phyloP scores from a whole-genome alignment of 2,329 filamentous ascomycete genomes.

The Verticillium nonalfalfae region DNA sequence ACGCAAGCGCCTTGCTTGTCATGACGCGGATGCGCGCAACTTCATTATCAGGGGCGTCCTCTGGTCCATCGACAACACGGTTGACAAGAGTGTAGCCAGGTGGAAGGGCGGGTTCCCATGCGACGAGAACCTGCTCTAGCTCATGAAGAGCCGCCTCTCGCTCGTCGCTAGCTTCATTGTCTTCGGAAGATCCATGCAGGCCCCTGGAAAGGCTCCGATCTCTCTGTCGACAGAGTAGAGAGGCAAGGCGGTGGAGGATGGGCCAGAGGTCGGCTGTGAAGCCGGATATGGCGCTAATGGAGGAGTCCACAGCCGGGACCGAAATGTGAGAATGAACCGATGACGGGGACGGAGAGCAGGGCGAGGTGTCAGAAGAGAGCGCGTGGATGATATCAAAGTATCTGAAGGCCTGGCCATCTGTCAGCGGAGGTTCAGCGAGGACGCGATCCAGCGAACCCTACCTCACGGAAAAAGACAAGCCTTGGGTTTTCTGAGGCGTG shows the following conservation, averaged over 20 bases:
- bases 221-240: constrained; percentile 4
- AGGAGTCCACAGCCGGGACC: not conserved
- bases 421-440: not conserved
- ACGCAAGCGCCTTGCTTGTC: constrained; percentile 10
- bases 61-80: constrained; percentile 10
- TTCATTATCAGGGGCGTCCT: constrained; percentile 6
- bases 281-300: constrained; percentile 4
- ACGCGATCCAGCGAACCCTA: not conserved
- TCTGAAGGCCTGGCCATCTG: constrained; percentile 4
- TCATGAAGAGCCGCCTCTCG: constrained; percentile 6
- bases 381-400: constrained; percentile 11
- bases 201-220: constrained; percentile 5
- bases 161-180: constrained; percentile 6
- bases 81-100: constrained; percentile 10
- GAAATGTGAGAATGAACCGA: not conserved
- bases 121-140: constrained; percentile 5
- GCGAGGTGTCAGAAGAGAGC: constrained; percentile 4
- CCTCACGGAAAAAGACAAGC: constrained; percentile 8
- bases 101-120: constrained; percentile 6
- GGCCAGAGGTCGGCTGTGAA: constrained; percentile 10
- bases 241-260: constrained; percentile 6
- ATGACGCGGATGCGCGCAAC: constrained; percentile 8
- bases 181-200: constrained; percentile 3
- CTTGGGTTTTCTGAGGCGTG: constrained; percentile 3
- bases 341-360: not conserved